Base-by-base conservation (phyloP, 768 basidiomycete species). In the Boletellus ananiceps region DNA sequence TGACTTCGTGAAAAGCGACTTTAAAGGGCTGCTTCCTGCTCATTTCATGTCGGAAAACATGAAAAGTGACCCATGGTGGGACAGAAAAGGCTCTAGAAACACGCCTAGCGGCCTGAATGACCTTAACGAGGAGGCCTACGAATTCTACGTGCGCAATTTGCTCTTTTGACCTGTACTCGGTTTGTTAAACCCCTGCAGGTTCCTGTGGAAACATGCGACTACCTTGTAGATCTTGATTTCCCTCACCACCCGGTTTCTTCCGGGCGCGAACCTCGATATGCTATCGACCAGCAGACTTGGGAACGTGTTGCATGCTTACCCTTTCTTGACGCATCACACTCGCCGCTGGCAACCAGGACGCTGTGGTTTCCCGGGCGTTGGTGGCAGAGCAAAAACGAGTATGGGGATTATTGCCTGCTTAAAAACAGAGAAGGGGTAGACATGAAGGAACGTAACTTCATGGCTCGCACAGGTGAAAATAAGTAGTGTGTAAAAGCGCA, bases 1-100 rank as follows among this genome's bases (percentile, higher is more conserved):
- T n/a, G 78, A 85, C 50, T 97, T 93, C 68, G 74, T 98, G 66
- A 89, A 93, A 73, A 93, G 87, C 67, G 92, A 87, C 49, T 97
- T 98, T 57, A 78, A 84, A 53, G 95, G 93, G 9, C 77, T 91
- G 61, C 73, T 99, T 54, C 96, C 96, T 13, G 80, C 84, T 16
- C 86, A 88, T 64, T 98, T 96, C 71, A 69, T 39, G 39, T 38
- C 47, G 23, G 71, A 70, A n/a, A 44, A 49, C 32, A 8, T 18
- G 6, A 55, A 60, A 44, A 57, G 54, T 21, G 68, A 72, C 19
- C 56, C 44, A 42, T 65, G 59, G 62, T 59, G 59, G 52, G 57
- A 63, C 48, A 54, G 83, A 55, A 71, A 80, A 19, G 84, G 84
- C 54, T 92, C 85, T 8, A 72, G 78, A 45, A 67, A 68, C 34